Conservation (phyloP, 2,329 filamentous ascomycete species). For the Zalaria sp. region DNA sequence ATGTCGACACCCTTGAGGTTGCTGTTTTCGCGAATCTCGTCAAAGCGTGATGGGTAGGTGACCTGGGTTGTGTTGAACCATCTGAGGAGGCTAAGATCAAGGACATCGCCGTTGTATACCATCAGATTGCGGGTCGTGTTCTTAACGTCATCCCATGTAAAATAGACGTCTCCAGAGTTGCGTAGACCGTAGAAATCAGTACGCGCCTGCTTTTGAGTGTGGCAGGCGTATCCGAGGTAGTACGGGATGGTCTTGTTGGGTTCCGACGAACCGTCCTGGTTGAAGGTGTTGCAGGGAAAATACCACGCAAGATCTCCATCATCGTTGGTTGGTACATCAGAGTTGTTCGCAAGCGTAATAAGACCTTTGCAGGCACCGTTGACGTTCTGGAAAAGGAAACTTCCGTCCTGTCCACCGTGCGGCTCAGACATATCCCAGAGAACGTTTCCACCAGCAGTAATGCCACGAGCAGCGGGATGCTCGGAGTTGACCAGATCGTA, state of each 20-base stretch:
- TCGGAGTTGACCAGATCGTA: constrained; percentile 67
- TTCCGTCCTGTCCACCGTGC: constrained; percentile 80
- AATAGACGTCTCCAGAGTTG: constrained; percentile 77
- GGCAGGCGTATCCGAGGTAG: constrained; percentile 79
- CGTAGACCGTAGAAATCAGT: constrained; percentile 60
- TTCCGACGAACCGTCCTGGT: constrained; percentile 75
- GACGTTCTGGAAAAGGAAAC: constrained; percentile 96
- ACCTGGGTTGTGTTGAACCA: constrained; percentile 87
- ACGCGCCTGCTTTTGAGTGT: constrained; percentile 58
- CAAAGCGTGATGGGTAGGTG: constrained; percentile 59
- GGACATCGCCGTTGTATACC: constrained; percentile 85
- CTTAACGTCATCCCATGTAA: constrained; percentile 85
- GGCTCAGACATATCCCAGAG: constrained; percentile 74
- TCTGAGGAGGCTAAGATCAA: constrained; percentile 74
- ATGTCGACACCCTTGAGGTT: constrained; percentile 73
- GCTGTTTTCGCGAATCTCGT: constrained; percentile 58
- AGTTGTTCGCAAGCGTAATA: constrained; percentile 57
- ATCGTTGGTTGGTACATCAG: constrained; percentile 65
- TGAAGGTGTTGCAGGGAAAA: constrained; percentile 83
- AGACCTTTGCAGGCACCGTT: constrained; percentile 91
- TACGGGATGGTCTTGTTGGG: constrained; percentile 61
- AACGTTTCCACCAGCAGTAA: constrained; percentile 62
- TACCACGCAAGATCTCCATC: constrained; percentile 82
- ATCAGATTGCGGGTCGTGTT: constrained; percentile 82
- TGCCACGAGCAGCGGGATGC: constrained; percentile 69